phyloP scores from a whole-genome alignment of 179 eudicot species.

The Silene coronaria region DNA sequence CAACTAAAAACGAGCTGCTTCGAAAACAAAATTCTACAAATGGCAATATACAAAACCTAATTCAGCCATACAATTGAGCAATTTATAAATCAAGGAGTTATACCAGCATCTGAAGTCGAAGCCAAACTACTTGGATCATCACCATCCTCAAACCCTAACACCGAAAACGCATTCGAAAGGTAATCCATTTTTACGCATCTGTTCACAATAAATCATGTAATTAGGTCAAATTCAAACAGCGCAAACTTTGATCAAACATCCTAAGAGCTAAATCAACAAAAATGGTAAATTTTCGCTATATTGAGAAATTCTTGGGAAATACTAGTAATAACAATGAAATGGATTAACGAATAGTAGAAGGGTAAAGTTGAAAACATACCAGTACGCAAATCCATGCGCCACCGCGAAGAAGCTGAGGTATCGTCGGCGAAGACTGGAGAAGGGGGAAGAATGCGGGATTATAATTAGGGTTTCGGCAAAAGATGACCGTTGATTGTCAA shows the following conservation, averaged over 20 bases:
- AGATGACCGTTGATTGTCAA: background rate
- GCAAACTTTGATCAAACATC: background rate
- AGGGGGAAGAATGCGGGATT: background rate
- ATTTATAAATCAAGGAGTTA: background rate
- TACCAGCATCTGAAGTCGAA: conserved; percentile 18
- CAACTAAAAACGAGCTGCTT: background rate
- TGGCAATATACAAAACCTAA: background rate
- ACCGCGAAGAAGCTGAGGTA: background rate
- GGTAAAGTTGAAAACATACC: background rate
- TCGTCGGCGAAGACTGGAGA: background rate
- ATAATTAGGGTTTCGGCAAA: background rate
- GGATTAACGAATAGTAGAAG: background rate
- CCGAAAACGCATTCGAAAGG: conserved; percentile 31
- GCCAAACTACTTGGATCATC: conserved; percentile 21
- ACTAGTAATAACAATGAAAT: background rate
- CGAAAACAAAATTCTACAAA: background rate
- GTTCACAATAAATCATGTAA: background rate
- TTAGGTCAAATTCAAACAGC: background rate
- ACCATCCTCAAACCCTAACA: conserved; percentile 17
- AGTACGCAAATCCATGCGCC: background rate
- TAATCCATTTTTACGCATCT: conserved; percentile 17
- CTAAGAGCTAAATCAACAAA: background rate
- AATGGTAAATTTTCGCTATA: background rate
- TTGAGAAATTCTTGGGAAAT: background rate
- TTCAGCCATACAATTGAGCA: background rate